Percentiles rank a stretch among this genome's conserved stretches.
Conservation (phyloP, 805 yeast species). For the Starmerella apicola region DNA sequence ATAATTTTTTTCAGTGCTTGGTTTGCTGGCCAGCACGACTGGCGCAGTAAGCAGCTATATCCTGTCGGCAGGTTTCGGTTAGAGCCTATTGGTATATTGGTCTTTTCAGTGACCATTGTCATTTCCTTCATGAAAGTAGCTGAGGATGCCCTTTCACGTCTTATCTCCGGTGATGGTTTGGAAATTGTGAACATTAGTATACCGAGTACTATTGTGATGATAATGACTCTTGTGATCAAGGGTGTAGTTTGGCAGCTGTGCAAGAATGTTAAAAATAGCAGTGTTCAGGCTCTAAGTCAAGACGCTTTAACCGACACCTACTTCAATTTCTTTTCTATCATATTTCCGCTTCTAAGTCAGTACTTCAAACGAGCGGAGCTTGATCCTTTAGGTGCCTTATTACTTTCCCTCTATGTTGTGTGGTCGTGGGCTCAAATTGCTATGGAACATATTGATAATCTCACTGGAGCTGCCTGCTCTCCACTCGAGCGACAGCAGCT, state of each 20-base stretch:
- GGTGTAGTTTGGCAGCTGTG: slow-evolving; percentile 55
- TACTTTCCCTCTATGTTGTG: slow-evolving; percentile 50
- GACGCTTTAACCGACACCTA: slow-evolving; percentile 71
- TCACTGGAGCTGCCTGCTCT: slow-evolving; percentile 62
- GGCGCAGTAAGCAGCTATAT: slow-evolving; percentile 33
- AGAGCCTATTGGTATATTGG: slow-evolving; percentile 68
- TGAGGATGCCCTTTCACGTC: slow-evolving; percentile 42
- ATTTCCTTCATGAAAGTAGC: slow-evolving; percentile 63
- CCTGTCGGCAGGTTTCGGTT: slow-evolving; percentile 64
- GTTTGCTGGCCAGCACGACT: slow-evolving; percentile 31
- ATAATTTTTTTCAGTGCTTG: slow-evolving; percentile 53
- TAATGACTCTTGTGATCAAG: slow-evolving; percentile 47
- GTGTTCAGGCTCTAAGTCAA: slow-evolving; percentile 68
- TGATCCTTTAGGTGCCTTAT: slow-evolving; percentile 62
- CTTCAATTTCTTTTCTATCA: slow-evolving; percentile 56
- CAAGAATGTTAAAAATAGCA: slow-evolving; percentile 43
- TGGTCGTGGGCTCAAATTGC: slow-evolving; percentile 53
- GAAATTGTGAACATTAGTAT: slow-evolving; percentile 36
- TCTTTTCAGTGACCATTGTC: slow-evolving; percentile 59
- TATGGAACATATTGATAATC: slow-evolving; percentile 57
- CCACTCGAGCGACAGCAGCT: slow-evolving; percentile 52
- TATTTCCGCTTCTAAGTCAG: slow-evolving; percentile 56
- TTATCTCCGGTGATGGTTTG: slow-evolving; percentile 30
- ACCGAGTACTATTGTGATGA: slow-evolving; percentile 49
- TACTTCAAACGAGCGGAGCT: slow-evolving; percentile 50